Conservation (phyloP, 768 basidiomycete genomes). For the Suillus subalutaceus region DNA sequence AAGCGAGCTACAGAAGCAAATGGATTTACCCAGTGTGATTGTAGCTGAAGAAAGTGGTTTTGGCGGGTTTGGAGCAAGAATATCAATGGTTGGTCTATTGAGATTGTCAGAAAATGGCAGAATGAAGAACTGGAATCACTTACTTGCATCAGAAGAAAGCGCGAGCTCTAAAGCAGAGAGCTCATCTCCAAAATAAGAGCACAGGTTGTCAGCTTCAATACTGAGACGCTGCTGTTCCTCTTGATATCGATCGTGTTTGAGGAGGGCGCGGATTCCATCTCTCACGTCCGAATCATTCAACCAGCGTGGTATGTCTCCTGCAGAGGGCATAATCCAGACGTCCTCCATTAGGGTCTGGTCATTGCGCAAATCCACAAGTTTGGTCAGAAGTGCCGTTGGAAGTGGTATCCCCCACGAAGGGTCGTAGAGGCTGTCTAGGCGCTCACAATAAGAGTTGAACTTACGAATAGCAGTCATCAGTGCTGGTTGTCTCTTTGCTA, state of each 20-base stretch:
- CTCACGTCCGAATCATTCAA: slow-evolving; percentile 34
- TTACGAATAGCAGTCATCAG: slow-evolving; percentile 27
- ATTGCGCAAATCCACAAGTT: slow-evolving; percentile 23
- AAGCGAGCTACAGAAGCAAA: too few relatives aligned
- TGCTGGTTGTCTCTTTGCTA: slow-evolving; percentile 1
- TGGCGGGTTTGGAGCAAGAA: background rate
- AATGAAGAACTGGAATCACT: slow-evolving; percentile 4
- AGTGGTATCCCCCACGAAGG: slow-evolving; percentile 34
- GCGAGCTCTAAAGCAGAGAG: slow-evolving; percentile 25
- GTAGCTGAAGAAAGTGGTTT: slow-evolving; percentile 15
- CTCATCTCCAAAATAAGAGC: slow-evolving; percentile 37
- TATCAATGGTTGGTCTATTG: background rate
- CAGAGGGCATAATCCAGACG: slow-evolving; percentile 34
- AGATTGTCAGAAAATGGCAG: background rate
- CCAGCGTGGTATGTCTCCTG: slow-evolving; percentile 30
- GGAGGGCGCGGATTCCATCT: slow-evolving; percentile 34
- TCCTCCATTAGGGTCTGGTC: slow-evolving; percentile 37
- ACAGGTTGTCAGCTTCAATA: slow-evolving; percentile 38
- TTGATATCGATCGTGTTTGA: slow-evolving; percentile 30
- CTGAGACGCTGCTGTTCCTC: slow-evolving; percentile 34
- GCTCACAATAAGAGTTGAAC: slow-evolving; percentile 33
- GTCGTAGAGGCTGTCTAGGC: slow-evolving; percentile 22
- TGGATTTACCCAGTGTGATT: too few relatives aligned
- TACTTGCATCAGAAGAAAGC: slow-evolving; percentile 14
- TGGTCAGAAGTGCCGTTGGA: slow-evolving; percentile 34